Evolutionary conservation across 257 asterid species (phyloP).

Genomic region (Jaltomata sinuosa): DNA sequence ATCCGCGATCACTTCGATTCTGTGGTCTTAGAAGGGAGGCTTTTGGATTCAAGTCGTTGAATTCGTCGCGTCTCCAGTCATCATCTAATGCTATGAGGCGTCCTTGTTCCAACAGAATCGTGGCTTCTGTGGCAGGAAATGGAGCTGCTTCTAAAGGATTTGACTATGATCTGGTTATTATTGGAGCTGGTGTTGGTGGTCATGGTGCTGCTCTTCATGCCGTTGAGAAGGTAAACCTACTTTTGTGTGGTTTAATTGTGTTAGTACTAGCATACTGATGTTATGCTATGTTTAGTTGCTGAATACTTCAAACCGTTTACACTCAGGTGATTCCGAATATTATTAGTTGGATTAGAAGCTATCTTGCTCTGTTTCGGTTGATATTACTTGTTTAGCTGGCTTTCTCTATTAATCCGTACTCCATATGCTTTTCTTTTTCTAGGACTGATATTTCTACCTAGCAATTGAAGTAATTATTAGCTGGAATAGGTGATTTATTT

Average conservation of each 20-base stretch:
- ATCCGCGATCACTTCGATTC: slow-evolving; percentile 65
- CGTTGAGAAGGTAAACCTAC: slow-evolving; percentile 54
- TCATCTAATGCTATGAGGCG: slow-evolving; percentile 10
- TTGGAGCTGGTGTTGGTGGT: slow-evolving; percentile 98
- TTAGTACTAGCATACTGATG: background rate
- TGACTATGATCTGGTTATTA: slow-evolving; percentile 91
- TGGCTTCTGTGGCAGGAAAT: slow-evolving; percentile 42
- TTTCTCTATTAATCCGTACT: background rate
- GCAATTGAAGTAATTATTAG: background rate
- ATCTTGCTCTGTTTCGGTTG: background rate
- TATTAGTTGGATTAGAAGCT: background rate
- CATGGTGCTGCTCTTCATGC: slow-evolving; percentile 99
- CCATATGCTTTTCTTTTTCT: background rate
- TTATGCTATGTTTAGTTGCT: background rate
- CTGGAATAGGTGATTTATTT: background rate
- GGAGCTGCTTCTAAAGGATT: slow-evolving; percentile 48
- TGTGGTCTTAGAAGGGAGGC: slow-evolving; percentile 82
- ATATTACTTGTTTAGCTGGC: background rate
- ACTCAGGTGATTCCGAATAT: background rate
- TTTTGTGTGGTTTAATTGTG: background rate
- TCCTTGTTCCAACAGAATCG: slow-evolving; percentile 15
- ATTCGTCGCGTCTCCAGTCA: slow-evolving; percentile 21
- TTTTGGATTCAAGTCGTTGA: slow-evolving; percentile 20
- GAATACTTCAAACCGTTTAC: background rate
- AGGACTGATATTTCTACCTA: background rate